Evolutionary conservation across 192 early-diverging fungal genomes (phyloP), one percentile per base, ranked within the genome.

Genomic region (Rhizoclosmatium globosum): DNA sequence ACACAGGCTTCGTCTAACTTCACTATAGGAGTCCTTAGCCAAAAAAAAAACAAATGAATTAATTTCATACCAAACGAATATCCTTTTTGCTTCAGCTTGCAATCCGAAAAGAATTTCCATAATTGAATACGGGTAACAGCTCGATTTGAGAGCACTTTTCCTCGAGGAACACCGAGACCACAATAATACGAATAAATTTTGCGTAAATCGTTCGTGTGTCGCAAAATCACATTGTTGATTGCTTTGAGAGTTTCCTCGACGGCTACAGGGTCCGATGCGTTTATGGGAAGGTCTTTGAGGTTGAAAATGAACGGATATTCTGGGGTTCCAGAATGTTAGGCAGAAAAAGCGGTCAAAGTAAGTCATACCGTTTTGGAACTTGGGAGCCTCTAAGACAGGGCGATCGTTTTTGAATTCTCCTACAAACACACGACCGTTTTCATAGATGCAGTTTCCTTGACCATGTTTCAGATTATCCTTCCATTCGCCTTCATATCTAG

Each of bases 401-500:
- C 84, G 70, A 68, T 89, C 88, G 42, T 85, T 81, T 47, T 69
- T 38, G 60, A 89, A 89, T 44, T 76, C 64, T 1, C 88, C 88
- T 9, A 79, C 73, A 69, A 88, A 89, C 13, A 48, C 60, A 44
- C 88, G 61, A 2, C 88, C 88, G 64, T 88, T 84, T 58, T 88
- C 84, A 41, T 83, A 82, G 38, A 86, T 58, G 68, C 77, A 89
- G 3, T 47, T 79, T 2, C 85, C 88, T 13, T 68, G 19, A 3
- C 88, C 88, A 59, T 88, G 77, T 84, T 89, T 89, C 48, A 78
- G 68, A 77, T 89, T 86, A 19, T 86, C 81, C 60, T 77, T 82
- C 87, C 87, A 90, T n/a, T 89, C 79, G 11, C 89, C 89, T 48
- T 82, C 78, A 66, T 87, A 90, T 13, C 43, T 4, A 6, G 86